phyloP scores from a whole-genome alignment of 2,329 filamentous ascomycete genomes.

The Endoconidiophora polonica region DNA sequence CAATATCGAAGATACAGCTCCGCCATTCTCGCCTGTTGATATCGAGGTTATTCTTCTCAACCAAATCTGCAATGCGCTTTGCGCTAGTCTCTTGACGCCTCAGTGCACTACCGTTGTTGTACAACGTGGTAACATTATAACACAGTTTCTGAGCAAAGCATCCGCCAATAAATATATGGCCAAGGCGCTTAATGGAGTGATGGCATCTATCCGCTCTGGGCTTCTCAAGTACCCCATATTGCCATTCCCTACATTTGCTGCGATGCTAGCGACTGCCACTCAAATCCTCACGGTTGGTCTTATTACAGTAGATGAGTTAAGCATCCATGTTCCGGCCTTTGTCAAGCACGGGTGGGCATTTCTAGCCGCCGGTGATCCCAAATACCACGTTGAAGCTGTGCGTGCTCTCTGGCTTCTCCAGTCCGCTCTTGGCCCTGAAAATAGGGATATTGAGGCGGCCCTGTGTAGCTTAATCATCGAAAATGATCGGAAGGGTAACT shows the following conservation, averaged over 20 bases:
- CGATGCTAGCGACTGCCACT: conserved; percentile 30
- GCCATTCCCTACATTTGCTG: conserved; percentile 39
- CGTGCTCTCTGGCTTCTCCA: conserved; percentile 77
- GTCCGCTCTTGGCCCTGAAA: conserved; percentile 45
- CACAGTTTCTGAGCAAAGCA: conserved; percentile 38
- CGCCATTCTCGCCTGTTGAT: conserved; percentile 40
- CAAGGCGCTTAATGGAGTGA: conserved; percentile 1
- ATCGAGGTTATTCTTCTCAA: conserved; percentile 44
- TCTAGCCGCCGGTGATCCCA: conserved; percentile 66
- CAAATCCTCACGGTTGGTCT: conserved; percentile 7
- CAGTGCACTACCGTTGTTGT: conserved; percentile 32
- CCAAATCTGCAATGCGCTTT: conserved; percentile 32
- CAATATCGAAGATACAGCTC: conserved; percentile 43
- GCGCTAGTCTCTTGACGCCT: conserved; percentile 27
- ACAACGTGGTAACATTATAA: conserved; percentile 41
- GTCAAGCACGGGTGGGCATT: conserved; percentile 63
- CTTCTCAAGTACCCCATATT: conserved; percentile 32
- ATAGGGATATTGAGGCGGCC: conserved; percentile 65
- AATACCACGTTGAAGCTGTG: conserved; percentile 88
- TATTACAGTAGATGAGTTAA: conserved; percentile 26
- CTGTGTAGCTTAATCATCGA: conserved; percentile 53
- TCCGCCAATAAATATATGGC: not conserved
- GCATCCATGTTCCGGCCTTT: conserved; percentile 47
- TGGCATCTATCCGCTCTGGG: conserved; percentile 22
- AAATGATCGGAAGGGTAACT: conserved; percentile 29